Conservation (phyloP, 768 basidiomycete genomes). For the Hemileccinum rubropunctum region DNA sequence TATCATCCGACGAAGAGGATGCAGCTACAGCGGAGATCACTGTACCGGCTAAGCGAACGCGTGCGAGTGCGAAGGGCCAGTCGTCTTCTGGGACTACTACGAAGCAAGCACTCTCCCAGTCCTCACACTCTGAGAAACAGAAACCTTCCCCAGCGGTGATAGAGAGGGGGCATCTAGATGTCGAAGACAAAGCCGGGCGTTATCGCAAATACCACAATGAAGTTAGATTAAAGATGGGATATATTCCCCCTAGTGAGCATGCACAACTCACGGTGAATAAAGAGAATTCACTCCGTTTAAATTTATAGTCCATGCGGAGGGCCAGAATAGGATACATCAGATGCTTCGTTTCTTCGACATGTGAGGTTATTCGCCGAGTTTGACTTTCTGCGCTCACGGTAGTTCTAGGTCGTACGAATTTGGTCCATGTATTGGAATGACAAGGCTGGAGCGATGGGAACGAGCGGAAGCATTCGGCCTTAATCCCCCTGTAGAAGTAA, state of each 20-base stretch:
- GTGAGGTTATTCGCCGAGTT: constrained; percentile 35
- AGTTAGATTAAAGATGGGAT: constrained; percentile 52
- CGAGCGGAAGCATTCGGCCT: constrained; percentile 76
- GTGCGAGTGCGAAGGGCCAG: constrained; percentile 23
- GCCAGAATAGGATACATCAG: constrained; percentile 60
- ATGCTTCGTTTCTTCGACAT: constrained; percentile 81
- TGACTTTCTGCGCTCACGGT: constrained; percentile 3
- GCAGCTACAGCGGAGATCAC: neutral
- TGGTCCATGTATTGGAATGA: constrained; percentile 76
- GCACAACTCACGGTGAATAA: neutral
- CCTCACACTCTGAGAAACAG: constrained; percentile 7
- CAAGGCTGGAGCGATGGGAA: constrained; percentile 87
- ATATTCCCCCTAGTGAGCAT: constrained; percentile 57
- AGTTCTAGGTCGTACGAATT: constrained; percentile 66
- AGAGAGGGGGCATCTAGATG: constrained; percentile 31
- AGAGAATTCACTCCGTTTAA: neutral
- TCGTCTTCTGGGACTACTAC: constrained; percentile 1
- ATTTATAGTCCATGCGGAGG: constrained; percentile 59
- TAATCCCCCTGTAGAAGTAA: constrained; percentile 74
- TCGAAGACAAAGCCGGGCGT: constrained; percentile 47
- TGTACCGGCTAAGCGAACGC: constrained; percentile 23
- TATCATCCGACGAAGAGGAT: constrained; percentile 22
- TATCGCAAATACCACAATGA: constrained; percentile 52
- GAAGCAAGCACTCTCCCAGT: neutral
- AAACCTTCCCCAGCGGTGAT: constrained; percentile 6